Percentiles rank a stretch among this genome's conserved stretches.
Conservation (phyloP, 306 rosid genomes). For the Trifolium pratense region DNA sequence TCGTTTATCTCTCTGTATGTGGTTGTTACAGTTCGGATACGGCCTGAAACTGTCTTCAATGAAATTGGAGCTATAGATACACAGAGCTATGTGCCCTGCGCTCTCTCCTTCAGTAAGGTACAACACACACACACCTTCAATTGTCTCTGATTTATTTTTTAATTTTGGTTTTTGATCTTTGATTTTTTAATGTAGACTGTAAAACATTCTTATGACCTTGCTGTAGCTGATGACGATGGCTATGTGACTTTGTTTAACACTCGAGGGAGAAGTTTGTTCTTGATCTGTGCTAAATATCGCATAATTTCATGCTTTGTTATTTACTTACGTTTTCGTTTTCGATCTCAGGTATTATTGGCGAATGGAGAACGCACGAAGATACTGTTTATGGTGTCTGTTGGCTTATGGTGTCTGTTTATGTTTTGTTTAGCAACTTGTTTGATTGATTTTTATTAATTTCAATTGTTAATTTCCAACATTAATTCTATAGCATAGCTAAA, state of each 20-base stretch:
- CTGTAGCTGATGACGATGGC: background rate
- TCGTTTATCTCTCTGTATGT: background rate
- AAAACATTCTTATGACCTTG: background rate
- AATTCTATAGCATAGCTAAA: too few relatives aligned
- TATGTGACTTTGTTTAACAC: background rate
- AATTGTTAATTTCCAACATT: background rate
- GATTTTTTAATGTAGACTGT: background rate
- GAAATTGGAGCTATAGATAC: background rate
- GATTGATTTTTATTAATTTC: background rate
- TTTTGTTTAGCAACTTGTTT: background rate
- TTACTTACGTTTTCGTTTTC: background rate
- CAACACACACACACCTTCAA: background rate
- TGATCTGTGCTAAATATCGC: background rate
- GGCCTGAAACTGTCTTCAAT: background rate
- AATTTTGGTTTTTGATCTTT: too few relatives aligned
- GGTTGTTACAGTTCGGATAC: background rate
- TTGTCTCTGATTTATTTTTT: background rate
- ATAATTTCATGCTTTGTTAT: background rate
- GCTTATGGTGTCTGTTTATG: slow-evolving; percentile 81
- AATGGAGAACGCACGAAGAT: slow-evolving; percentile 79
- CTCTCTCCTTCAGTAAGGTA: background rate
- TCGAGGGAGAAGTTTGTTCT: background rate
- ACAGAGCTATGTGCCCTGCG: background rate
- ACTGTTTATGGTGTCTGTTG: slow-evolving; percentile 85
- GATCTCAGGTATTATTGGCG: slow-evolving; percentile 38